Evolutionary conservation across 108 stramenopile genomes (phyloP).

Genomic region (Chaetoceros muelleri): DNA sequence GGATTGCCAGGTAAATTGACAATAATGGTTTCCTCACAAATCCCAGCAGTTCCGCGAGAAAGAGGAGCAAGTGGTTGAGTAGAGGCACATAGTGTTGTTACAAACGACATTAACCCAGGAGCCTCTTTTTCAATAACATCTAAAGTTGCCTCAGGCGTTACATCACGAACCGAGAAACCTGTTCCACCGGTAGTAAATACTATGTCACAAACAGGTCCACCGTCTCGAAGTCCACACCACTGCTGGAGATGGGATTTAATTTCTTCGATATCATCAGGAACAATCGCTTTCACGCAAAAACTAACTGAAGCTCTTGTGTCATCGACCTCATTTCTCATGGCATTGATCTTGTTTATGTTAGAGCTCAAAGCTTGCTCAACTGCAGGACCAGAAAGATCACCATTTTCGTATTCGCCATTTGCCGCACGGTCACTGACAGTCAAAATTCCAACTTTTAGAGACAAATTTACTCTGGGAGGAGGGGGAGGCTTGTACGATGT

Average conservation of each 20-base stretch:
- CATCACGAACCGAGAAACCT: slow-evolving; percentile 76
- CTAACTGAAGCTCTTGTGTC: slow-evolving; percentile 1
- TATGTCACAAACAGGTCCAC: slow-evolving; percentile 33
- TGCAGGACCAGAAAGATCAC: slow-evolving; percentile 80
- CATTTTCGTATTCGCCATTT: slow-evolving; percentile 50
- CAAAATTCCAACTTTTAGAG: slow-evolving; percentile 54
- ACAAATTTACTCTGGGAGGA: slow-evolving; percentile 22
- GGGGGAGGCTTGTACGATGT: slow-evolving; percentile 14
- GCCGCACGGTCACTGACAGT: slow-evolving; percentile 82
- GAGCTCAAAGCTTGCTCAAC: slow-evolving; percentile 32
- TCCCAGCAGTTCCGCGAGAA: slow-evolving; percentile 68
- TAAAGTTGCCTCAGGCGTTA: slow-evolving; percentile 85
- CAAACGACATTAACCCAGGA: slow-evolving; percentile 65
- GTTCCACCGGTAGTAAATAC: slow-evolving; percentile 89
- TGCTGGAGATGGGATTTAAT: slow-evolving; percentile 35
- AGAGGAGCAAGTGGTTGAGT: slow-evolving; percentile 63
- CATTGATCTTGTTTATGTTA: slow-evolving; percentile 18
- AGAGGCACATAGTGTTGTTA: slow-evolving; percentile 38
- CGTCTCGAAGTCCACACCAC: slow-evolving; percentile 35
- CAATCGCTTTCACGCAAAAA: slow-evolving; percentile 31
- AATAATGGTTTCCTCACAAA: slow-evolving; percentile 41
- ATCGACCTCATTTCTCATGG: slow-evolving; percentile 12
- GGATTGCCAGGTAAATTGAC: slow-evolving; percentile 79
- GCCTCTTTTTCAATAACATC: slow-evolving; percentile 40
- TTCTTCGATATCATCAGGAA: slow-evolving; percentile 63